These are phyloP conservation scores for Ciborinia camelliae DNA, from an alignment of 2,329 filamentous ascomycete species.

Conservation along the genomic window DNA sequence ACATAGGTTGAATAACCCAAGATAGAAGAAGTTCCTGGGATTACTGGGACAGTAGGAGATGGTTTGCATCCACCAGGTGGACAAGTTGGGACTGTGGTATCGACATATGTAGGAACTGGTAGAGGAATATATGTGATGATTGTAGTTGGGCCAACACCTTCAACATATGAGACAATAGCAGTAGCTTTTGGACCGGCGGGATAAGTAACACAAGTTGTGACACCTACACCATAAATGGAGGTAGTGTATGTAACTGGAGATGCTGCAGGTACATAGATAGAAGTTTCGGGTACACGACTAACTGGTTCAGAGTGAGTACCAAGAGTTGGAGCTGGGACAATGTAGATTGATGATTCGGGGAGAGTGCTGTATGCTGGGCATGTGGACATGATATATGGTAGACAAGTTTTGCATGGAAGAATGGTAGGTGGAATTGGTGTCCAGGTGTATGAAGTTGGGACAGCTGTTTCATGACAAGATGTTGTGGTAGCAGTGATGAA, in stretches of 20 bases:
- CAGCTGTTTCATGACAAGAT: conserved; percentile 15
- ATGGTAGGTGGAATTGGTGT: conserved; percentile 18
- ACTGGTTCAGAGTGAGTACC: conserved; percentile 8
- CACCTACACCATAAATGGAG: not conserved
- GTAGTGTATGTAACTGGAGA: conserved; percentile 1
- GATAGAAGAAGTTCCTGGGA: conserved; percentile 9
- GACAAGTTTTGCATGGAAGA: conserved; percentile 20
- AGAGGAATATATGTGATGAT: conserved; percentile 9
- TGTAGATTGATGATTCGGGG: conserved; percentile 4
- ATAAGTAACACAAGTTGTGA: conserved; percentile 12
- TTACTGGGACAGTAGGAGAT: not conserved
- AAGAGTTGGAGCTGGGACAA: conserved; percentile 4
- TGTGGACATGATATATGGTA: conserved; percentile 24
- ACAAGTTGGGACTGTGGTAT: not conserved
- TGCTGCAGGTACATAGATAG: conserved; percentile 12
- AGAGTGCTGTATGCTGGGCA: conserved; percentile 21
- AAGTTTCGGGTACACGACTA: not conserved
- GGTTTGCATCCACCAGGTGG: conserved; percentile 6
- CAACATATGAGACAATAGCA: not conserved
- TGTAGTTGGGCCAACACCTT: not conserved
- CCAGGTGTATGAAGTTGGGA: conserved; percentile 22
- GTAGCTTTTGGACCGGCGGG: conserved; percentile 5
- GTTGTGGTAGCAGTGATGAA: conserved; percentile 24
- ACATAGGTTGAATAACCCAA: conserved; percentile 14
- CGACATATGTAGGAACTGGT: not conserved